A percentile compares a stretch with the other conserved stretches of the same genome.
Evolutionary conservation across 371 early-diverging fungal genomes (phyloP).

Genomic region (Zychaea mexicana): DNA sequence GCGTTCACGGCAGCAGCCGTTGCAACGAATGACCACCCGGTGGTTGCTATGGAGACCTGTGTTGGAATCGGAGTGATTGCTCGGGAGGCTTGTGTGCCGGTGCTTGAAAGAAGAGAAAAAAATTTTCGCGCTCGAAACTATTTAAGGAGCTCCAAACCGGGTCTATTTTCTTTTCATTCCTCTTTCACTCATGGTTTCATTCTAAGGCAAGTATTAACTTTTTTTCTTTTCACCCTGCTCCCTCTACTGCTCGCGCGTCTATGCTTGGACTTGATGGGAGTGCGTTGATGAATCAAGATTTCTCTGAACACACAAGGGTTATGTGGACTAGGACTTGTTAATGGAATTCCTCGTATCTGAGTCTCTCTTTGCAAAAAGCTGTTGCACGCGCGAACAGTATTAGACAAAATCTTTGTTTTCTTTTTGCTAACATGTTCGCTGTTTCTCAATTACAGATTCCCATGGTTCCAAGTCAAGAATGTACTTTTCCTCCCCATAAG

Average conservation of each 20-base stretch:
- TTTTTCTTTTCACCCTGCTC: not conserved
- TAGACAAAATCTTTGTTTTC: not conserved
- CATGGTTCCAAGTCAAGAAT: not conserved
- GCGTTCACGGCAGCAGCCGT: no score
- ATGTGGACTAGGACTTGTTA: slow-evolving; percentile 22
- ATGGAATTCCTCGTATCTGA: slow-evolving; percentile 43
- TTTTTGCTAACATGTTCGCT: not conserved
- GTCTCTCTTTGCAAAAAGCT: slow-evolving; percentile 1
- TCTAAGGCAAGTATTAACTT: not conserved
- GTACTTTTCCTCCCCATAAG: no score
- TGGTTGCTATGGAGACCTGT: no score
- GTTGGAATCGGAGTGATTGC: not conserved
- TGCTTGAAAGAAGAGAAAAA: not conserved
- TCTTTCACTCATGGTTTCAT: not conserved
- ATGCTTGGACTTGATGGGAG: not conserved
- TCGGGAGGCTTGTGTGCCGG: not conserved
- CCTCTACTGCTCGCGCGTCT: not conserved
- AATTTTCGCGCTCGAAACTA: not conserved
- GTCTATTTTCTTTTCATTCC: not conserved
- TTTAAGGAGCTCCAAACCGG: not conserved
- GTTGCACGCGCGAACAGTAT: no score
- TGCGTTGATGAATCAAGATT: slow-evolving; percentile 4
- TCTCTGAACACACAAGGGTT: slow-evolving; percentile 12
- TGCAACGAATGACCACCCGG: no score
- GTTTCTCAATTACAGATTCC: not conserved